Conservation (phyloP, 306 rosid genomes). For the Carpinus fangiana region DNA sequence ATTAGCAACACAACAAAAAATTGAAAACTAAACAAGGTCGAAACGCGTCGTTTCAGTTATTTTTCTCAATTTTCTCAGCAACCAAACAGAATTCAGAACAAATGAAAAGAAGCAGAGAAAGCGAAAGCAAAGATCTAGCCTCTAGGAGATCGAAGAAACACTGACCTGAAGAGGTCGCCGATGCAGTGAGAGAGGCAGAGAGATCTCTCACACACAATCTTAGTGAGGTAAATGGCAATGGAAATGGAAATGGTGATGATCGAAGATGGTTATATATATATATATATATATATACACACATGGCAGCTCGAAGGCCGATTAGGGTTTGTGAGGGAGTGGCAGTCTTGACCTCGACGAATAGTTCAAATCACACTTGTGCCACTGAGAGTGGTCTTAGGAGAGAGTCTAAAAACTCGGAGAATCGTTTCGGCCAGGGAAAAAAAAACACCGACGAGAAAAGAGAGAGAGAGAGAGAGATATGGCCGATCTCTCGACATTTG, state of each 20-base stretch:
- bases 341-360: constrained; percentile 4
- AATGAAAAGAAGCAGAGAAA: background rate
- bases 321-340: constrained; percentile 15
- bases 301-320: background rate
- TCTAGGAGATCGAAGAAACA: background rate
- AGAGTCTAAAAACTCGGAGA: too few relatives aligned
- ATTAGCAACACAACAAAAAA: background rate
- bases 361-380: constrained; percentile 12
- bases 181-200: background rate
- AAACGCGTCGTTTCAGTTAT: background rate
- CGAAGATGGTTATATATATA: constrained; percentile 5
- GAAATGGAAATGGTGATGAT: too few relatives aligned
- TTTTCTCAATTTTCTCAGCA: background rate
- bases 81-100: background rate
- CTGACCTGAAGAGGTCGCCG: constrained; percentile 45
- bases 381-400: background rate
- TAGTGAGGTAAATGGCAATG: background rate
- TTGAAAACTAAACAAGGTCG: background rate
- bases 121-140: background rate
- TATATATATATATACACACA: constrained; percentile 10
- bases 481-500: too few relatives aligned
- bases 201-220: background rate
- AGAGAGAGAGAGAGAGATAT: too few relatives aligned
- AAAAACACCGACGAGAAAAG: too few relatives aligned
- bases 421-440: too few relatives aligned